A percentile compares a stretch with the other conserved stretches of the same genome.
Conservation (phyloP, 2,329 filamentous ascomycete species). For the Tolypocladium tundrense region DNA sequence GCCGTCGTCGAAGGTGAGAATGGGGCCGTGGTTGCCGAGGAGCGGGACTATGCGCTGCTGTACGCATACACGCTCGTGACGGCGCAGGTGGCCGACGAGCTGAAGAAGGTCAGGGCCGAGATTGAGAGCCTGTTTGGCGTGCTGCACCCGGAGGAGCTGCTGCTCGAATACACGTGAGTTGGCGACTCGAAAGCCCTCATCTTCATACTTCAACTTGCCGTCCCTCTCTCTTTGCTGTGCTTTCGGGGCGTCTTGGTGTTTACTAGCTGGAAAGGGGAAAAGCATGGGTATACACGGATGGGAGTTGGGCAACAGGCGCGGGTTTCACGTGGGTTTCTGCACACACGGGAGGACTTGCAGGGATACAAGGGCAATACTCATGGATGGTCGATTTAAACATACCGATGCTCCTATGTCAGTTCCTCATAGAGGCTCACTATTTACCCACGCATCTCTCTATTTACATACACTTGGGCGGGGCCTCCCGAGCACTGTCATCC, state of each 20-base stretch:
- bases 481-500: not conserved
- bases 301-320: not conserved
- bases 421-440: too few relatives aligned
- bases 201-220: not conserved
- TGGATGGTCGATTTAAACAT: not conserved
- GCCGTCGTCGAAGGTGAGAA: slow-evolving; percentile 2
- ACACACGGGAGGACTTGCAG: not conserved
- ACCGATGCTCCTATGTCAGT: not conserved
- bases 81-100: slow-evolving; percentile 54
- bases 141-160: slow-evolving; percentile 47
- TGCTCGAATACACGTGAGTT: slow-evolving; percentile 35
- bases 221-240: not conserved
- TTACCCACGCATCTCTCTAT: too few relatives aligned
- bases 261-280: not conserved
- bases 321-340: not conserved
- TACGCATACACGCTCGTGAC: slow-evolving; percentile 80
- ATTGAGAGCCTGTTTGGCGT: slow-evolving; percentile 55
- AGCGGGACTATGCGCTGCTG: slow-evolving; percentile 79
- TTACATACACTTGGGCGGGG: too few relatives aligned
- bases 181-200: too few relatives aligned
- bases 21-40: slow-evolving; percentile 38
- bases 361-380: not conserved
- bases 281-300: not conserved
- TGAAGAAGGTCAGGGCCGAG: slow-evolving; percentile 49
- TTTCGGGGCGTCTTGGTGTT: not conserved